Percentiles rank a stretch among this genome's conserved stretches.
Conservation (phyloP, 2,329 filamentous ascomycete genomes). For the Colletotrichum phormii region DNA sequence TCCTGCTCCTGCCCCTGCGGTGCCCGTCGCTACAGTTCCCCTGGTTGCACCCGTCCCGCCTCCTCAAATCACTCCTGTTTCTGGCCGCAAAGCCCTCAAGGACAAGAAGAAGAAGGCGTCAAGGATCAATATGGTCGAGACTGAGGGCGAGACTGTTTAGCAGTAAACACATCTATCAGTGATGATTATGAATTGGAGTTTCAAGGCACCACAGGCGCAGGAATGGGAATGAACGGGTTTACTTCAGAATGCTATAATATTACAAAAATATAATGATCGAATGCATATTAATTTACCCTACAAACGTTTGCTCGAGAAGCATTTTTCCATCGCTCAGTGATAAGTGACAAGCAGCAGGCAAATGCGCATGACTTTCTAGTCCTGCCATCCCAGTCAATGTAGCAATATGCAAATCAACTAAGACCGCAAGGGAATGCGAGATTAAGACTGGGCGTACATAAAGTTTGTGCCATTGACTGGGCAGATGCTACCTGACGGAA, state of each 20-base stretch:
- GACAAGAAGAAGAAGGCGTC: constrained; percentile 23
- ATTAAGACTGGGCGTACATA: background rate
- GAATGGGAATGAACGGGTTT: background rate
- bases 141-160: background rate
- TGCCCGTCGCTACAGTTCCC: constrained; percentile 9
- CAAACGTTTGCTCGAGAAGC: background rate
- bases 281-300: background rate
- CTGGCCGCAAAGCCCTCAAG: constrained; percentile 12
- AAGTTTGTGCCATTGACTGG: background rate
- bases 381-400: background rate
- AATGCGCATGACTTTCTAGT: background rate
- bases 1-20: background rate
- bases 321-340: background rate
- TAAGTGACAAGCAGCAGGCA: background rate
- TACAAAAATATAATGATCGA: constrained; percentile 17
- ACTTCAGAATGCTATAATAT: constrained; percentile 1
- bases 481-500: background rate
- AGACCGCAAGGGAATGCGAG: background rate
- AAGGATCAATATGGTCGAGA: background rate
- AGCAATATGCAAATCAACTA: background rate
- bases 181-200: constrained; percentile 24
- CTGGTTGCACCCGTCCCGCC: constrained; percentile 6
- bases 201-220: constrained; percentile 10
- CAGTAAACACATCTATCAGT: background rate
- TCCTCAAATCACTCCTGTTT: constrained; percentile 7